These are phyloP conservation scores for Allantophomopsis lycopodina DNA, from an alignment of 2,329 filamentous ascomycete genomes.

Conservation along the genomic window DNA sequence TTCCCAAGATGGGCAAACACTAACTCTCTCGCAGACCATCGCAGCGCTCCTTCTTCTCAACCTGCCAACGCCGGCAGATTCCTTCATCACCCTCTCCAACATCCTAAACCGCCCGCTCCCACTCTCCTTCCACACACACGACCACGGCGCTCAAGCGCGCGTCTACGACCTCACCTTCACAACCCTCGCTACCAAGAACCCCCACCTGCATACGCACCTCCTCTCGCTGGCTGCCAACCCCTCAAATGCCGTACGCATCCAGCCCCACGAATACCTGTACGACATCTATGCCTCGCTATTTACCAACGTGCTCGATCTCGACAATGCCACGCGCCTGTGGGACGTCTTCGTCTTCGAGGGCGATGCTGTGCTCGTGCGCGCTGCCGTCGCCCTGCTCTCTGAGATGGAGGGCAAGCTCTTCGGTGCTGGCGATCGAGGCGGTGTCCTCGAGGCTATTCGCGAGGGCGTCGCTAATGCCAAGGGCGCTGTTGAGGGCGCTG, in stretches of 20 bases:
- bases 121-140: conserved; percentile 61
- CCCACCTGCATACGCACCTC: conserved; percentile 50
- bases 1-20: conserved; percentile 3
- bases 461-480: neutral
- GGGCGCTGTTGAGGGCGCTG: neutral
- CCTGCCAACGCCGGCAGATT: conserved; percentile 43
- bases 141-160: conserved; percentile 52
- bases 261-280: conserved; percentile 39
- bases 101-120: conserved; percentile 63
- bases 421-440: conserved; percentile 28
- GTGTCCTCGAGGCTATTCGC: neutral
- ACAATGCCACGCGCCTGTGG: conserved; percentile 62
- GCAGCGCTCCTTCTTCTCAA: conserved; percentile 64
- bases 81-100: conserved; percentile 64
- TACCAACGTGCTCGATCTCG: conserved; percentile 47
- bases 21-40: conserved; percentile 37
- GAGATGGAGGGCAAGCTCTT: conserved; percentile 35
- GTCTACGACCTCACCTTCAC: conserved; percentile 57
- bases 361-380: conserved; percentile 56
- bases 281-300: conserved; percentile 52
- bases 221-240: conserved; percentile 17
- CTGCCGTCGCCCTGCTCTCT: conserved; percentile 52
- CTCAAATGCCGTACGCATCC: conserved; percentile 16
- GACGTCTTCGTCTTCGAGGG: conserved; percentile 77
- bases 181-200: conserved; percentile 50